Percentiles rank a stretch among this genome's conserved stretches.
These are phyloP conservation scores for Ehretia macrophylla DNA, from an alignment of 257 asterid genomes.

Conservation along the genomic window DNA sequence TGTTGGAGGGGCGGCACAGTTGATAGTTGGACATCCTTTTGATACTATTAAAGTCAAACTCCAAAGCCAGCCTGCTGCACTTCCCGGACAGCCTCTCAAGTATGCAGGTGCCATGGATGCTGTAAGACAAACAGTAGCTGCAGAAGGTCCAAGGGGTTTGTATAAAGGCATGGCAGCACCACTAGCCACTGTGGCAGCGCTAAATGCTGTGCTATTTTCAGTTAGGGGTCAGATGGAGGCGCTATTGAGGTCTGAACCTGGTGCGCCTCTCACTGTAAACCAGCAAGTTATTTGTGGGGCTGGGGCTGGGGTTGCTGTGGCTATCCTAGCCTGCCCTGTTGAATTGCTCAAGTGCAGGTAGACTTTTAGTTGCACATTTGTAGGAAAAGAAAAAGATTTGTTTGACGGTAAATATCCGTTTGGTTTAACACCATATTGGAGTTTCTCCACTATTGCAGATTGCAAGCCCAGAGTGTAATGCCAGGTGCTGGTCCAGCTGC, in stretches of 20 bases:
- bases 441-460: conserved; percentile 30
- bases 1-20: conserved; percentile 86
- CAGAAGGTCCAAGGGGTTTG: conserved; percentile 87
- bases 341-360: conserved; percentile 93
- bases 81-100: conserved; percentile 71
- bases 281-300: conserved; percentile 86
- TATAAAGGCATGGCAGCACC: conserved; percentile 97
- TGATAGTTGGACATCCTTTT: conserved; percentile 86
- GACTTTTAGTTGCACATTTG: neutral
- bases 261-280: conserved; percentile 56
- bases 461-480: conserved; percentile 78
- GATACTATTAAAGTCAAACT: conserved; percentile 96
- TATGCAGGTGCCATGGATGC: conserved; percentile 85
- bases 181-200: conserved; percentile 84
- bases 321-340: conserved; percentile 81
- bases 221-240: conserved; percentile 84
- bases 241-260: conserved; percentile 69
- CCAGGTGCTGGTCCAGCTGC: conserved; percentile 37
- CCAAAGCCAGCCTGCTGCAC: conserved; percentile 87
- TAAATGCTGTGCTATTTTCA: conserved; percentile 70
- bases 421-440: no score
- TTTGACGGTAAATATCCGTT: neutral
- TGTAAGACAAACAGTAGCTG: conserved; percentile 72
- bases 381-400: no score
- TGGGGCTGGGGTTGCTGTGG: conserved; percentile 87